Conservation (phyloP, 495 filamentous ascomycete species). For the Paragyromitra xinjiangensis region DNA sequence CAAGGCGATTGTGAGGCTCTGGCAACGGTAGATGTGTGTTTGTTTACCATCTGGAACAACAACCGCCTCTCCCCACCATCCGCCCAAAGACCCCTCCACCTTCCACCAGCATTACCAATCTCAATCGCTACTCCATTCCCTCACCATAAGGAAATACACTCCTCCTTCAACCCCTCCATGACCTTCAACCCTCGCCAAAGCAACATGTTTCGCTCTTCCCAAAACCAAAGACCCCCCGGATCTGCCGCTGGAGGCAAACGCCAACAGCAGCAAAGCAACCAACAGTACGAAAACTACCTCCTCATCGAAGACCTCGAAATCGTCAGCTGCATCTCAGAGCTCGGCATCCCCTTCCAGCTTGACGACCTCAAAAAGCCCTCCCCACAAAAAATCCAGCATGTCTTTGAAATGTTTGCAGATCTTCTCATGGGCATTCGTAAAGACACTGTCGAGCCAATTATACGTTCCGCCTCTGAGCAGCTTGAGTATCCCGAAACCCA, state of each 20-base stretch:
- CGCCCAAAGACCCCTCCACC: too few species aligned
- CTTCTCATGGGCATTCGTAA: constrained; percentile 89
- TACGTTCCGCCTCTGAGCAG: constrained; percentile 88
- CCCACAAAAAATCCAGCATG: constrained; percentile 89
- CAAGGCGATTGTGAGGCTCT: constrained; percentile 34
- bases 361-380: constrained; percentile 93
- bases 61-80: constrained; percentile 7
- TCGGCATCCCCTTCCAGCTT: constrained; percentile 85
- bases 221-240: constrained; percentile 48
- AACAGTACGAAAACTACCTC: constrained; percentile 44
- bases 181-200: constrained; percentile 51
- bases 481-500: constrained; percentile 79
- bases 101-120: background rate
- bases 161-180: constrained; percentile 19
- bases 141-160: background rate
- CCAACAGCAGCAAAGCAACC: constrained; percentile 31
- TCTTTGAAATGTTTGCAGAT: constrained; percentile 97
- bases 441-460: constrained; percentile 90
- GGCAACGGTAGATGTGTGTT: constrained; percentile 31
- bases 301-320: constrained; percentile 76
- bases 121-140: background rate
- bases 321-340: constrained; percentile 94
- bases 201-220: constrained; percentile 51
- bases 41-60: constrained; percentile 31
- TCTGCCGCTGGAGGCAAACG: constrained; percentile 37